phyloP scores from a whole-genome alignment of 345 rosid genomes.

The Cardiospermum halicacabum region DNA sequence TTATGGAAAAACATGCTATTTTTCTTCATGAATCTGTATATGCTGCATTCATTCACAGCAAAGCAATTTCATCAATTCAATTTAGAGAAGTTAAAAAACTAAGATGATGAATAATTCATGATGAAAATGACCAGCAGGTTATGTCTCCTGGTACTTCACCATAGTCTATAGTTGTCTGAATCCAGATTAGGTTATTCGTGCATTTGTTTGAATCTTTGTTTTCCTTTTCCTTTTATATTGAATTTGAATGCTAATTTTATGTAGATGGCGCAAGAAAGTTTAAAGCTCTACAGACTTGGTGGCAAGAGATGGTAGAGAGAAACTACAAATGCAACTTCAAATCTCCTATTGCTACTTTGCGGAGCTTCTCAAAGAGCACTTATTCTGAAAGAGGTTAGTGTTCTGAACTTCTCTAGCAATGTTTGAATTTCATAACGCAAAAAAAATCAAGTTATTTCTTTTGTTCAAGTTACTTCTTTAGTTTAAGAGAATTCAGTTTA shows the following conservation, averaged over 20 bases:
- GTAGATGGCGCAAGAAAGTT: slow-evolving; percentile 71
- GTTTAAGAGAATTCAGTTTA: neutral
- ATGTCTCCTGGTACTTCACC: neutral
- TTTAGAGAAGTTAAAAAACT: no score
- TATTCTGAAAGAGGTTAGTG: slow-evolving; percentile 43
- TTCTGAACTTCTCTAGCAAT: slow-evolving; percentile 7
- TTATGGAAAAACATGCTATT: neutral
- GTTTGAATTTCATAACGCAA: slow-evolving; percentile 11
- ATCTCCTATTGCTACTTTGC: slow-evolving; percentile 28
- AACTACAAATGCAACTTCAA: slow-evolving; percentile 34
- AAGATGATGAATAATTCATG: neutral
- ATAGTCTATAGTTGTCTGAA: neutral
- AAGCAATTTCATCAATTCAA: neutral
- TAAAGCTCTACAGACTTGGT: slow-evolving; percentile 84
- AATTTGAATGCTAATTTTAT: slow-evolving; percentile 3
- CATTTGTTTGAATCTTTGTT: neutral
- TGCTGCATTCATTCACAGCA: neutral
- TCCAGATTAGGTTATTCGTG: neutral
- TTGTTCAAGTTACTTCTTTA: neutral
- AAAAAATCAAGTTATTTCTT: neutral
- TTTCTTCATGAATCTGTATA: neutral
- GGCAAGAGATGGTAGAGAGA: slow-evolving; percentile 79
- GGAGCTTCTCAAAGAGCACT: slow-evolving; percentile 22
- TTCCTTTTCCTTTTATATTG: neutral
- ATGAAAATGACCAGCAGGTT: neutral